phyloP scores from a whole-genome alignment of 345 rosid species.

The Euphorbia lathyris region DNA sequence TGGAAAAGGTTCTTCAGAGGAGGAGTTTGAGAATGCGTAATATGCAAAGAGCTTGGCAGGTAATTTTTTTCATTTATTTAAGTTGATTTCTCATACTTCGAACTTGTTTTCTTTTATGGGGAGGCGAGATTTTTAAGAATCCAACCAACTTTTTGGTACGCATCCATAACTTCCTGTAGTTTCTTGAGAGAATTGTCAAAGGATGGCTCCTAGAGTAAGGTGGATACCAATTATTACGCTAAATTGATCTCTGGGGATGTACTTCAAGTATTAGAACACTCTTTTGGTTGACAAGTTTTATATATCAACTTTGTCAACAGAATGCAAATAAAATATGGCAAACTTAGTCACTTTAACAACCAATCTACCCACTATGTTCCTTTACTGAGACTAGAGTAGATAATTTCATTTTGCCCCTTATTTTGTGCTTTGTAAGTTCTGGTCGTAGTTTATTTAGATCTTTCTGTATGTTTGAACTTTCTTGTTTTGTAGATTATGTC shows the following conservation, averaged over 20 bases:
- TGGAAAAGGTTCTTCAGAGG: conserved; percentile 94
- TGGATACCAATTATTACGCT: neutral
- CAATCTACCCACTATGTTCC: neutral
- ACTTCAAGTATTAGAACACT: neutral
- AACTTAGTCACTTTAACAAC: neutral
- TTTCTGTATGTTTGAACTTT: neutral
- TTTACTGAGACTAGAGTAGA: neutral
- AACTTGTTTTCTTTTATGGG: neutral
- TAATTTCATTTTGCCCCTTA: neutral
- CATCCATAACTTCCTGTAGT: neutral
- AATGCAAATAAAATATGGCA: neutral
- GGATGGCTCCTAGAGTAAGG: neutral
- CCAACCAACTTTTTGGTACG: neutral
- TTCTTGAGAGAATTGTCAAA: neutral
- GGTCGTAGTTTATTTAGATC: neutral
- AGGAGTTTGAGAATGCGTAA: conserved; percentile 91
- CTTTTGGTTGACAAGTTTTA: neutral
- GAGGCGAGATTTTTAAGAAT: neutral
- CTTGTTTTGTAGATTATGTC: neutral
- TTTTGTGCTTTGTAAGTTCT: neutral
- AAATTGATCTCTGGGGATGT: neutral
- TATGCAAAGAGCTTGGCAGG: conserved; percentile 96
- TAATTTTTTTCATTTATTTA: conserved; percentile 4
- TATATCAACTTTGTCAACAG: neutral
- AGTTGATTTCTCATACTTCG: neutral